These are phyloP conservation scores for Capsella bursapastoris DNA, from an alignment of 345 rosid species.

Conservation along the genomic window DNA sequence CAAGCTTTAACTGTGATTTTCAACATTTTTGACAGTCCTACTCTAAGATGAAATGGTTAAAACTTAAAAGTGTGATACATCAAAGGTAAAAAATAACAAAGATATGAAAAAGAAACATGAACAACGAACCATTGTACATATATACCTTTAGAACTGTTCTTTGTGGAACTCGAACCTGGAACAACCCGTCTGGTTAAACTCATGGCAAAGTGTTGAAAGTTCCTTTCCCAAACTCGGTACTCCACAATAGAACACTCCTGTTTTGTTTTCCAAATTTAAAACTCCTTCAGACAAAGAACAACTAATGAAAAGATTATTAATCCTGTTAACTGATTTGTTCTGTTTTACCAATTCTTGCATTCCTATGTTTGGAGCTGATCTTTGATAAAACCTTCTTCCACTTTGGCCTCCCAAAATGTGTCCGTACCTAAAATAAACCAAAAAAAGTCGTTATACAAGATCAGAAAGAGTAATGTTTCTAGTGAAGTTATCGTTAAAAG, in stretches of 20 bases:
- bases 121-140: slow-evolving; percentile 1
- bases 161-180: slow-evolving; percentile 44
- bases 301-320: not conserved
- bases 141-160: slow-evolving; percentile 36
- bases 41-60: slow-evolving; percentile 5
- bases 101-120: slow-evolving; percentile 10
- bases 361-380: slow-evolving; percentile 33
- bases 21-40: not conserved
- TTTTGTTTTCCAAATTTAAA: not conserved
- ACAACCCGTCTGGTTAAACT: slow-evolving; percentile 41
- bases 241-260: slow-evolving; percentile 49
- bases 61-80: not conserved
- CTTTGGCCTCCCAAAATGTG: slow-evolving; percentile 49
- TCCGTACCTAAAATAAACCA: slow-evolving; percentile 25
- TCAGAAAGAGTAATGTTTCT: not conserved
- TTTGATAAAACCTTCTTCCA: slow-evolving; percentile 45
- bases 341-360: slow-evolving; percentile 41
- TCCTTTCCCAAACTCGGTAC: slow-evolving; percentile 42
- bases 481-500: slow-evolving; percentile 1
- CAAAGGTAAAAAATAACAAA: not conserved
- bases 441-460: not conserved
- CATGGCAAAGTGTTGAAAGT: slow-evolving; percentile 38
- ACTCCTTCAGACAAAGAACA: not conserved
- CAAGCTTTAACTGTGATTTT: not conserved
- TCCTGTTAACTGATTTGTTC: not conserved